Conservation (phyloP, 2,329 filamentous ascomycete genomes). For the Periconia sp. region DNA sequence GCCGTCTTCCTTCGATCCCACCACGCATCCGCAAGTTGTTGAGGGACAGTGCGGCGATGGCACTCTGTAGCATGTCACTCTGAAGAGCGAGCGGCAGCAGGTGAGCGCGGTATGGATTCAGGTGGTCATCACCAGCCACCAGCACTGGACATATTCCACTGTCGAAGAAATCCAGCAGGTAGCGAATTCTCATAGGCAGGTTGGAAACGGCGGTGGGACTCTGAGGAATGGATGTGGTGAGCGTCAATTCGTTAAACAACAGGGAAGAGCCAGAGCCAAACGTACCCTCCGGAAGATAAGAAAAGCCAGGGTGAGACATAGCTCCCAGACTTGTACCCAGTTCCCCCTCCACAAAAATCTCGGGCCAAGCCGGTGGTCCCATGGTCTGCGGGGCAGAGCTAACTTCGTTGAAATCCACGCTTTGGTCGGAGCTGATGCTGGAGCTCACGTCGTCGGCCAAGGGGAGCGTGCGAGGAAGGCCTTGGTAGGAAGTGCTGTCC, state of each 20-base stretch:
- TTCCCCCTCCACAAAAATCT: slow-evolving; percentile 43
- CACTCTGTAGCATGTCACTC: slow-evolving; percentile 85
- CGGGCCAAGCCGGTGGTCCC: slow-evolving; percentile 39
- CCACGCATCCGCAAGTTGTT: slow-evolving; percentile 89
- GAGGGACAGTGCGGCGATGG: slow-evolving; percentile 83
- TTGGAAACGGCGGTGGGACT: slow-evolving; percentile 56
- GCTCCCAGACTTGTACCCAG: slow-evolving; percentile 42
- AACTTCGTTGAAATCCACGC: slow-evolving; percentile 47
- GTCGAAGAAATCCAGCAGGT: slow-evolving; percentile 90
- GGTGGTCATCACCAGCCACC: slow-evolving; percentile 82
- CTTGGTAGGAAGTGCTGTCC: slow-evolving; percentile 39
- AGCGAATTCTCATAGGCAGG: slow-evolving; percentile 76
- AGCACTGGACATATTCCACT: slow-evolving; percentile 90
- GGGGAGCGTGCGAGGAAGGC: slow-evolving; percentile 39
- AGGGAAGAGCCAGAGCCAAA: slow-evolving; percentile 43
- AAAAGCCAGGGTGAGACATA: slow-evolving; percentile 41
- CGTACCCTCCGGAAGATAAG: slow-evolving; percentile 45
- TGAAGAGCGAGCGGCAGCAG: slow-evolving; percentile 75
- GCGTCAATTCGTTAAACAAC: slow-evolving; percentile 40
- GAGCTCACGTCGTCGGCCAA: slow-evolving; percentile 47
- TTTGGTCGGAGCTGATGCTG: slow-evolving; percentile 50
- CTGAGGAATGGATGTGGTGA: slow-evolving; percentile 46
- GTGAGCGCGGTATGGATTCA: slow-evolving; percentile 82
- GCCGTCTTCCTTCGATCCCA: slow-evolving; percentile 55
- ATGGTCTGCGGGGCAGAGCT: slow-evolving; percentile 36